Evolutionary conservation across 192 early-diverging fungal species (phyloP), one percentile per base, ranked within the genome.

Genomic region (Glomus cerebriforme): DNA sequence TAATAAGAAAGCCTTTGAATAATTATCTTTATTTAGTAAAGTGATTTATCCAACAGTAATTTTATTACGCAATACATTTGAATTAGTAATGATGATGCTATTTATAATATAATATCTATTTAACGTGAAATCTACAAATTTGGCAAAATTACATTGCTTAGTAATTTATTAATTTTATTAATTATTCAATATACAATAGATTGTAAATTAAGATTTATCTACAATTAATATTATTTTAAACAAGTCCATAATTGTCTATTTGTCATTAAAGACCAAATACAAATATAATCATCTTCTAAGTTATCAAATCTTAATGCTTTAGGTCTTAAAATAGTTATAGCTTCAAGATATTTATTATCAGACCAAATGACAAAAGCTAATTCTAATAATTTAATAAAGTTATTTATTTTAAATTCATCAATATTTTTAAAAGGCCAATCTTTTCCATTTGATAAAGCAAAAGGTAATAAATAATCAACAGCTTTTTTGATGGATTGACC

Each of bases 381-480:
- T 79, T 89, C 82, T 27, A 86, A 81, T 59, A 88, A 58, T 78
- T 84, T 81, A 17, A 86, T 70, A 73, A 83, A 82, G 59, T 81
- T 79, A 31, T 75, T 82, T 47, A 81, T 69, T 29, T 83, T 75
- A 73, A 86, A 90, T 24, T 81, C 83, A 66, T 82, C 76, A n/a
- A 80, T 79, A 47, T 89, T 90, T 3, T 32, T 17, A 29, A 79
- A 79, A 8, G 83, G 81, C 90, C 90, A 91, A 10, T 60, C 83
- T 8, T 79, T 73, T 1, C 85, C 84, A 35, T 84, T 81, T 22
- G 67, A 78, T 22, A 89, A 43, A 1, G 87, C 83, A 76, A 82
- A 83, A 0, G 88, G 87, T 32, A 89, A 59, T 77, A 91, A 75
- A 75, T 82, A 90, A 70, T 91, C 86, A 26, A 91, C 39, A 0